Evolutionary conservation across 1,284 basidiomycete genomes (phyloP).

Genomic region (Pulveroboletus sp.): DNA sequence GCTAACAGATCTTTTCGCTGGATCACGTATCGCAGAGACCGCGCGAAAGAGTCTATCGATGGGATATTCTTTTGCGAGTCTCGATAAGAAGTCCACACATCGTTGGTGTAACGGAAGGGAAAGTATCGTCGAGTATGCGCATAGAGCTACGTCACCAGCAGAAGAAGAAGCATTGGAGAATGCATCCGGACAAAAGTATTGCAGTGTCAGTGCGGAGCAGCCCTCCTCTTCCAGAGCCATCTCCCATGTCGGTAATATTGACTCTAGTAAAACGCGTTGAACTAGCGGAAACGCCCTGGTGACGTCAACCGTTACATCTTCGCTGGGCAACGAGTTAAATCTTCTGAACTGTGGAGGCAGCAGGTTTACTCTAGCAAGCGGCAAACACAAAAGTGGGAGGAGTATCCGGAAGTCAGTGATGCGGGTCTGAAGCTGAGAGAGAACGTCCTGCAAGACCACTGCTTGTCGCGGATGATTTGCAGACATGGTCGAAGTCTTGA

Average conservation of each 20-base stretch:
- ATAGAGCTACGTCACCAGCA: conserved; percentile 56
- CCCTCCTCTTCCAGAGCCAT: conserved; percentile 51
- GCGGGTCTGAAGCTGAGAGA: conserved; percentile 53
- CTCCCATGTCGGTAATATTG: conserved; percentile 72
- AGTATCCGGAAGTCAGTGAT: conserved; percentile 53
- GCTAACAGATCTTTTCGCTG: conserved; percentile 37
- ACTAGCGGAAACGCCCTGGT: conserved; percentile 55
- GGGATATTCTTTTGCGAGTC: conserved; percentile 60
- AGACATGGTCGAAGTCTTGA: conserved; percentile 15
- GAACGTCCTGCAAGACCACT: conserved; percentile 41
- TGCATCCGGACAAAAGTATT: conserved; percentile 71
- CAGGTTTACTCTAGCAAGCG: conserved; percentile 56
- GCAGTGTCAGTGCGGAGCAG: conserved; percentile 48
- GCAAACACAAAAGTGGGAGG: conserved; percentile 54
- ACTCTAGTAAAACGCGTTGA: conserved; percentile 64
- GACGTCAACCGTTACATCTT: conserved; percentile 26
- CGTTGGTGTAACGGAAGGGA: conserved; percentile 50
- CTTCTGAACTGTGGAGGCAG: conserved; percentile 54
- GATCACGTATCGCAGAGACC: conserved; percentile 41
- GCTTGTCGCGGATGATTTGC: conserved; percentile 5
- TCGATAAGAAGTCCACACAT: conserved; percentile 53
- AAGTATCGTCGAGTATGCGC: conserved; percentile 63
- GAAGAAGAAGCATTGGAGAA: conserved; percentile 50
- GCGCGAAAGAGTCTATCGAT: conserved; percentile 64
- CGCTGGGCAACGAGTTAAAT: conserved; percentile 34